Conservation (phyloP, 352 stramenopile species). For the Aphanomyces stellatus region DNA sequence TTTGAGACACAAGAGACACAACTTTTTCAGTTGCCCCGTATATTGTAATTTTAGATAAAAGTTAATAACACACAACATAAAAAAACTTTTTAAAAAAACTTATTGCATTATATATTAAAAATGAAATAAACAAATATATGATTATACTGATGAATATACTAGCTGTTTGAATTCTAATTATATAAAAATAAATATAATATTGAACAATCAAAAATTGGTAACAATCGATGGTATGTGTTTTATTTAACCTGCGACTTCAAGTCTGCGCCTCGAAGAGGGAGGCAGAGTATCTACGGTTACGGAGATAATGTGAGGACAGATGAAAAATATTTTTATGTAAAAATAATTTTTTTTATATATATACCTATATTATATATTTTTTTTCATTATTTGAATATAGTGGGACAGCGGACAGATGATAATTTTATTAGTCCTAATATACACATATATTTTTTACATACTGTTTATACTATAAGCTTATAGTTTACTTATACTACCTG, state of each 20-base stretch:
- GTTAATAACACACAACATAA: not conserved
- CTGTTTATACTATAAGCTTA: not conserved
- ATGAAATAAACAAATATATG: not conserved
- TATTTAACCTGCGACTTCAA: not conserved
- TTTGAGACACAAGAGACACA: not conserved
- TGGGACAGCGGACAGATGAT: not conserved
- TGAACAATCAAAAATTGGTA: not conserved
- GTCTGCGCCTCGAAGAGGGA: no score
- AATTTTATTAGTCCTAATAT: not conserved
- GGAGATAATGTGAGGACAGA: not conserved
- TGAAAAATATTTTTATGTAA: not conserved
- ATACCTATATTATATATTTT: not conserved
- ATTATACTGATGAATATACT: no score
- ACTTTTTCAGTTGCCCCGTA: not conserved
- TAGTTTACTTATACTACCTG: not conserved
- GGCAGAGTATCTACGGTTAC: not conserved
- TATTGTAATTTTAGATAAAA: not conserved
- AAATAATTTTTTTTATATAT: not conserved
- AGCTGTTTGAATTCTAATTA: not conserved
- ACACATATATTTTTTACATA: not conserved
- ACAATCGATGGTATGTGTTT: not conserved
- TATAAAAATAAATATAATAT: conserved; percentile 1
- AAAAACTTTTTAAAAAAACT: no score
- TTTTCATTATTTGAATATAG: not conserved
- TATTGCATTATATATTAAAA: not conserved